Conservation (phyloP, 225 moss, liverwort and hornwort species). For the Polytrichum commune region DNA sequence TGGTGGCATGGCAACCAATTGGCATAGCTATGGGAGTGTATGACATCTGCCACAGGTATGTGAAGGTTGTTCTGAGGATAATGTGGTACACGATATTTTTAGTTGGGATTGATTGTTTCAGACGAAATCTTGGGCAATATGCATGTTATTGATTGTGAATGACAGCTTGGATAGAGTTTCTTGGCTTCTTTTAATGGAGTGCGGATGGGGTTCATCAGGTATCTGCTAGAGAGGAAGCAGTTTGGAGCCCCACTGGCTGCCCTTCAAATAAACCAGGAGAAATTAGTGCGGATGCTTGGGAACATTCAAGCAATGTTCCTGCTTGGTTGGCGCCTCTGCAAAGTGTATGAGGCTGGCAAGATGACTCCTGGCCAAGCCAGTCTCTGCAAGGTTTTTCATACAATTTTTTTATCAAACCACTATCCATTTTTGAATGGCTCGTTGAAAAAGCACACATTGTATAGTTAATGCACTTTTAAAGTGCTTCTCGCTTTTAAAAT, state of each 20-base stretch:
- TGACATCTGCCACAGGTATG: conserved; percentile 89
- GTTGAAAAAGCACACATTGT: too few relatives aligned
- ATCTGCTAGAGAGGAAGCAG: conserved; percentile 82
- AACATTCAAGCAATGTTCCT: conserved; percentile 94
- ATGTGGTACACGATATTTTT: too few relatives aligned
- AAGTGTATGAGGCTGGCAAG: conserved; percentile 85
- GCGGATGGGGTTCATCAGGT: conserved; percentile 32
- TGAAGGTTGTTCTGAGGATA: background rate
- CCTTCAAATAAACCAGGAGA: conserved; percentile 92
- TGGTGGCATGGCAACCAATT: conserved; percentile 98
- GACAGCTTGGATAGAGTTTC: too few relatives aligned
- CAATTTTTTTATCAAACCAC: background rate
- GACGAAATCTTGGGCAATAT: too few relatives aligned
- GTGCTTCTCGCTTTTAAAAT: too few relatives aligned
- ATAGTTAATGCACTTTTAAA: too few relatives aligned
- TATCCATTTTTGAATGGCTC: too few relatives aligned
- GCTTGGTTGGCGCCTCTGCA: conserved; percentile 98
- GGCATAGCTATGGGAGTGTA: conserved; percentile 97
- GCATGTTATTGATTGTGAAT: too few relatives aligned
- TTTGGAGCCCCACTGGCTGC: conserved; percentile 91
- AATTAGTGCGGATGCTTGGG: conserved; percentile 91
- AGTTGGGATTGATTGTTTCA: too few relatives aligned
- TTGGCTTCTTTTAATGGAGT: too few relatives aligned
- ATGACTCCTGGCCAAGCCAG: conserved; percentile 99
- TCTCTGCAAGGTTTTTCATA: conserved; percentile 75